A percentile compares a stretch with the other conserved stretches of the same genome.
These are phyloP conservation scores for Ulmus americana DNA, from an alignment of 331 rosid species.

Conservation along the genomic window DNA sequence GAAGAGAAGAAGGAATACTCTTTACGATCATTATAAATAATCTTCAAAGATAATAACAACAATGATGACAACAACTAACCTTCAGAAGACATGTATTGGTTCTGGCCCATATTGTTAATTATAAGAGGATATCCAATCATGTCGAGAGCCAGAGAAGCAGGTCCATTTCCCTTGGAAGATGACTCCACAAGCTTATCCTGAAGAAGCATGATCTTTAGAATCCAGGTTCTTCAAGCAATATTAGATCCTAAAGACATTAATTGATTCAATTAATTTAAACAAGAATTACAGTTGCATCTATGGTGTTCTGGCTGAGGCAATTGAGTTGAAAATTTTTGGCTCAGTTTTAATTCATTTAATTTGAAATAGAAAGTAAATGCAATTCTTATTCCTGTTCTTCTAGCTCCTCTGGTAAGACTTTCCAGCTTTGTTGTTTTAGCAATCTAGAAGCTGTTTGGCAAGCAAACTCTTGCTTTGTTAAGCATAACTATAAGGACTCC, in stretches of 20 bases:
- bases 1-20: no score
- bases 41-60: neutral
- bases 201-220: conserved; percentile 69
- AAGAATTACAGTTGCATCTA: conserved; percentile 20
- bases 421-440: no score
- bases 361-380: no score
- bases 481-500: no score
- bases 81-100: conserved; percentile 46
- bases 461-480: no score
- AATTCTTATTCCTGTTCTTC: no score
- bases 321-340: conserved; percentile 8
- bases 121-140: conserved; percentile 51
- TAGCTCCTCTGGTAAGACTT: no score
- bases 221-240: conserved; percentile 69
- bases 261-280: conserved; percentile 42
- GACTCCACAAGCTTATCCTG: conserved; percentile 86
- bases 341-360: no score
- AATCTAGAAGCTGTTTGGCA: no score
- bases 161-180: conserved; percentile 45
- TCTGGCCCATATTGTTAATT: conserved; percentile 44
- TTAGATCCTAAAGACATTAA: conserved; percentile 58
- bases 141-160: conserved; percentile 41
- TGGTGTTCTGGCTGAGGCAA: conserved; percentile 24
- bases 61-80: conserved; percentile 42
- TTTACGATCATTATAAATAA: no score